Conservation (phyloP, 2,329 filamentous ascomycete genomes). For the Fusarium euwallaceae region DNA sequence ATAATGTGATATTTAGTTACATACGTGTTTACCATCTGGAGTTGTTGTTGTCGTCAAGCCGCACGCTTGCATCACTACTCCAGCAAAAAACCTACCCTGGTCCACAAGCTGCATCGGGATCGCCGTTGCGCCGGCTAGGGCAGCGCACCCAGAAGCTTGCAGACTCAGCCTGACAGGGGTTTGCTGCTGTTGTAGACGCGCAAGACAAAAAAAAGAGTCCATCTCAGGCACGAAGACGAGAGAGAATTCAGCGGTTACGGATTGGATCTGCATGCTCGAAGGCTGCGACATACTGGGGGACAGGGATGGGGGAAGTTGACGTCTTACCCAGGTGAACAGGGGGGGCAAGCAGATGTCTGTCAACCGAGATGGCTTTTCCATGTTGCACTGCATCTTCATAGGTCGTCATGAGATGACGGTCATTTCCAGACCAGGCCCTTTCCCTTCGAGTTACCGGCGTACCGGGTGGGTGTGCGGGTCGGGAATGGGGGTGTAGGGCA, state of each 20-base stretch:
- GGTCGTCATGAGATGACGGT: constrained; percentile 9
- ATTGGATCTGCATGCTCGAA: constrained; percentile 20
- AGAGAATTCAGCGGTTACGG: constrained; percentile 9
- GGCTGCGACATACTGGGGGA: not conserved
- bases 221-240: not conserved
- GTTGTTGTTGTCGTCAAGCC: not conserved
- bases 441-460: not conserved
- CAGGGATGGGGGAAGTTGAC: constrained; percentile 25
- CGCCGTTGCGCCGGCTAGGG: constrained; percentile 40
- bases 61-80: constrained; percentile 6
- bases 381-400: constrained; percentile 7
- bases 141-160: constrained; percentile 16
- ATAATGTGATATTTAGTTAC: not conserved
- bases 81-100: constrained; percentile 12
- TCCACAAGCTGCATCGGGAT: constrained; percentile 41
- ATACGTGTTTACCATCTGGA: constrained; percentile 1
- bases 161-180: constrained; percentile 45
- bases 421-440: constrained; percentile 4
- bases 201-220: not conserved
- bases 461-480: constrained; percentile 1
- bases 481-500: constrained; percentile 2
- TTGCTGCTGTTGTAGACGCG: not conserved
- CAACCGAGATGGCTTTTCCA: not conserved
- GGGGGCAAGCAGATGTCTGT: not conserved
- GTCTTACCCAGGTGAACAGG: constrained; percentile 5